phyloP scores from a whole-genome alignment of 2,329 filamentous ascomycete species.

The Sporothrix euskadiensis region DNA sequence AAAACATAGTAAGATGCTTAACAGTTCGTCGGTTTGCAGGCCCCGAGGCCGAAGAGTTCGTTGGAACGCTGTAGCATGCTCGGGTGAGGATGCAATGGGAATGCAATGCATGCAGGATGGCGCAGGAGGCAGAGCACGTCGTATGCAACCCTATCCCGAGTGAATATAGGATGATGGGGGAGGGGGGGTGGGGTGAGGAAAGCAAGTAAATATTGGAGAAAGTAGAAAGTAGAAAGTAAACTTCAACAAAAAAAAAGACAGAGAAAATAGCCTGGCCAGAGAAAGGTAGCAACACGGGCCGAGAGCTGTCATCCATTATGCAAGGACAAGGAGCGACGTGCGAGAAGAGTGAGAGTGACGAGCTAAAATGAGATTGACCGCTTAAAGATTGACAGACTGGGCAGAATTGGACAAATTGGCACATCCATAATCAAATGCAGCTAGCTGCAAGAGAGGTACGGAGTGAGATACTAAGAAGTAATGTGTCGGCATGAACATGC shows the following conservation, averaged over 20 bases:
- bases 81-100: background rate
- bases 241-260: background rate
- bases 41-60: constrained; percentile 2
- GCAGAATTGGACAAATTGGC: background rate
- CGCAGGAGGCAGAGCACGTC: background rate
- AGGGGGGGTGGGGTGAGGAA: background rate
- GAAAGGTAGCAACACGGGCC: constrained; percentile 10
- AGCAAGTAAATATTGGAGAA: background rate
- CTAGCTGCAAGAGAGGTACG: background rate
- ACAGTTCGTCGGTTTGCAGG: background rate
- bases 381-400: background rate
- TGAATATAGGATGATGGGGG: background rate
- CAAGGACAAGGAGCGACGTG: background rate
- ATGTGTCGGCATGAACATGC: background rate
- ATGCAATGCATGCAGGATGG: constrained; percentile 20
- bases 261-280: background rate
- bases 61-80: background rate
- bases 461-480: background rate
- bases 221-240: too few relatives aligned
- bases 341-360: background rate
- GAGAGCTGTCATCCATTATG: constrained; percentile 14
- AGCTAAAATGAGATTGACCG: background rate
- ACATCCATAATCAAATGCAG: background rate
- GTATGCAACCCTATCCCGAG: constrained; percentile 17
- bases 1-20: background rate